These are phyloP conservation scores for Toxoplasma gondii DNA, from an alignment of 169 alveolate species.

Conservation along the genomic window DNA sequence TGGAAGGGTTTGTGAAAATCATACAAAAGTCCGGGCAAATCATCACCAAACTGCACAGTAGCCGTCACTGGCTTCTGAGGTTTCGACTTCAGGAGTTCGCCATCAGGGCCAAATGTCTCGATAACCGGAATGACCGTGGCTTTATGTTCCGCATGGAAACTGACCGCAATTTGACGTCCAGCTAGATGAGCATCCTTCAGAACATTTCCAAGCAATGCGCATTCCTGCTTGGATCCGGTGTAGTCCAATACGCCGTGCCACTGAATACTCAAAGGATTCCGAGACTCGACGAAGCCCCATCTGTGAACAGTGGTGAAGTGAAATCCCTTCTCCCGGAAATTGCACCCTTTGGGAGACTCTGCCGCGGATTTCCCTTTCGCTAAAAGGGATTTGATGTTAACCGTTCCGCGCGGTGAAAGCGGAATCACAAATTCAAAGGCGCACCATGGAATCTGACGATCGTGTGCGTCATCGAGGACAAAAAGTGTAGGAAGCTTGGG, in stretches of 20 bases:
- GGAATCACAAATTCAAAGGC: slow-evolving; percentile 55
- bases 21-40: not conserved
- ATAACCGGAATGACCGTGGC: not conserved
- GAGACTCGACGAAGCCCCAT: slow-evolving; percentile 22
- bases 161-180: not conserved
- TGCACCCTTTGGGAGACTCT: slow-evolving; percentile 65
- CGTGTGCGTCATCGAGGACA: slow-evolving; percentile 50
- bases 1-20: slow-evolving; percentile 49
- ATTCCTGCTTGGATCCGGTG: not conserved
- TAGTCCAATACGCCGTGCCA: not conserved
- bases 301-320: slow-evolving; percentile 22
- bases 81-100: not conserved
- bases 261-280: not conserved
- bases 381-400: slow-evolving; percentile 25
- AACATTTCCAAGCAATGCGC: not conserved
- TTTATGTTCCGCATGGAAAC: slow-evolving; percentile 24
- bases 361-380: slow-evolving; percentile 52
- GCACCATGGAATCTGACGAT: slow-evolving; percentile 62
- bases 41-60: not conserved
- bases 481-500: slow-evolving; percentile 28
- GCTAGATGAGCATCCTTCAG: not conserved
- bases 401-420: slow-evolving; percentile 44
- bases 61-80: slow-evolving; percentile 4
- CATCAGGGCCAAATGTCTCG: slow-evolving; percentile 32
- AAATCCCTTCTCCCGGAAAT: slow-evolving; percentile 52